Base-by-base conservation (phyloP, 208 protist genomes). In the Wallacemonas sp. region DNA sequence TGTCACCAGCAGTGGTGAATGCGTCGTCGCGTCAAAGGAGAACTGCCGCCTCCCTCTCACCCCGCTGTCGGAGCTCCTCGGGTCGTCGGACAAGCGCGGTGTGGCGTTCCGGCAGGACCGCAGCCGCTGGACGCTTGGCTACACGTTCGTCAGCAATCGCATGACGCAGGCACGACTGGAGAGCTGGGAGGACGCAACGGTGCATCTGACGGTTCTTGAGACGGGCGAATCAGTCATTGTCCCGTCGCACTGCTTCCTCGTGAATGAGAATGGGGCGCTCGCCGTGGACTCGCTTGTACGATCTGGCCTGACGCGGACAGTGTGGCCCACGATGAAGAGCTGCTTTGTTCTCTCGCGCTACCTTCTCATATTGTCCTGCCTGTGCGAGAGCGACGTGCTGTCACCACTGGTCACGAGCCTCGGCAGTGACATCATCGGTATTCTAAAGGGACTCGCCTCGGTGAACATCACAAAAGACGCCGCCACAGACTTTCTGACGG, bases 341-440 rank as follows among this genome's bases (percentile, higher is more conserved):
- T 89, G 91, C 34, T 94, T 94, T 66, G 86, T 93, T 38, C 87
- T 96, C 17, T 95, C 88, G 30, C 76, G 88, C 39, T 65, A 95
- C 39, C 77, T 94, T 30, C 69, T 96, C 19, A 94, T 90, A 47
- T 71, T 96, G 26, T 92, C 84, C 14, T 92, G 76, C 55, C 46
- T 96, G 57, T 93, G 85, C 61, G 84, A 94, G 70, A 94, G 86
- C 54, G 80, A 88, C 34, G 76, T 57, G 26, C 74, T 95, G 19
- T 81, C 74, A 0, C 57, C 87, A 29, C 60, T 94, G 52, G 79
- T 96, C 27, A 75, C 84, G 19, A 64, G 60, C 12, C 76, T 92
- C 61, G 75, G 69, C 58, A 56, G 58, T 11, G 68, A 75, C 23
- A 69, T 96, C 52, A 39, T 91, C 30, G 66, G 65, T 64, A 76